These are phyloP conservation scores for Fagopyrum homotropicum DNA, from an alignment of 148 eudicot genomes.

Conservation along the genomic window DNA sequence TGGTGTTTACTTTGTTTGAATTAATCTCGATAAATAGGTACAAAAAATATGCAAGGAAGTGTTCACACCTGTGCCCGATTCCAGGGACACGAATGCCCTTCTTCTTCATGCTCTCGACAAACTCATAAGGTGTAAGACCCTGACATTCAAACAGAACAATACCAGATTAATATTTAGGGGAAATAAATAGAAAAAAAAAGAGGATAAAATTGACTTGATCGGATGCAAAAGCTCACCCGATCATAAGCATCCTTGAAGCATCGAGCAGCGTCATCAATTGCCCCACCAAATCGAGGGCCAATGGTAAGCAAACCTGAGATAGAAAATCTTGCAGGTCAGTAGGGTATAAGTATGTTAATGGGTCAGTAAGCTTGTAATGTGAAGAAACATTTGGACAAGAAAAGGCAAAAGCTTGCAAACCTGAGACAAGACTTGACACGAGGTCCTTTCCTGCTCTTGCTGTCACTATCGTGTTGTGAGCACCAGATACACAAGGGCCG, in stretches of 20 bases:
- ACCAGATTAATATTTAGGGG: neutral
- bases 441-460: slow-evolving; percentile 99
- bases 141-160: slow-evolving; percentile 24
- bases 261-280: slow-evolving; percentile 97
- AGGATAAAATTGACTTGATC: neutral
- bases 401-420: slow-evolving; percentile 22
- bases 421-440: slow-evolving; percentile 94
- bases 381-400: neutral
- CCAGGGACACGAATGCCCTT: slow-evolving; percentile 99
- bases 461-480: slow-evolving; percentile 95
- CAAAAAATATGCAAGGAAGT: neutral
- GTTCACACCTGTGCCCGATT: slow-evolving; percentile 85
- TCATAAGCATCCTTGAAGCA: slow-evolving; percentile 97
- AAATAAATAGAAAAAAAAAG: neutral
- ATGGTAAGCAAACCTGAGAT: slow-evolving; percentile 82
- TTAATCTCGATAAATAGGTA: no score
- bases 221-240: slow-evolving; percentile 37
- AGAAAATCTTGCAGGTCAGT: slow-evolving; percentile 1
- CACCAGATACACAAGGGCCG: slow-evolving; percentile 97
- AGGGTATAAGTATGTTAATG: no score
- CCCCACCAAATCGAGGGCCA: slow-evolving; percentile 98
- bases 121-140: slow-evolving; percentile 86
- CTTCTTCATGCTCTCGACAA: slow-evolving; percentile 96
- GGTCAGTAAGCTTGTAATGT: neutral
- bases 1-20: no score